Evolutionary conservation across 768 basidiomycete genomes (phyloP).

Genomic region (Amanita thiersii): DNA sequence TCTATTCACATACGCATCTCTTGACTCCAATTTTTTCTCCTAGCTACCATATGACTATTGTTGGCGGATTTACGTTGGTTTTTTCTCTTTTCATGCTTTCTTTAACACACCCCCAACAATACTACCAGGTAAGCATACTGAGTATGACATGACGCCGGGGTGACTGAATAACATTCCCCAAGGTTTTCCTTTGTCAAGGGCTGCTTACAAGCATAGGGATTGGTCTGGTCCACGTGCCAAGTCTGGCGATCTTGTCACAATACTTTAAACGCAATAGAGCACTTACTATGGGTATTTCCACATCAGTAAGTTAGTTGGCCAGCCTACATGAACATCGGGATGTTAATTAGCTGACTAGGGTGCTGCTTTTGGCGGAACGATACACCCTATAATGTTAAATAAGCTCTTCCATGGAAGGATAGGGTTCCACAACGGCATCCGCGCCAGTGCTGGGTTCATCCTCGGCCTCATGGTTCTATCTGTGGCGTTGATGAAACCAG

Average conservation of each 20-base stretch:
- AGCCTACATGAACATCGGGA: neutral
- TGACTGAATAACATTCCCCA: conserved; percentile 12
- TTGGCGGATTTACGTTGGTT: conserved; percentile 35
- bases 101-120: conserved; percentile 27
- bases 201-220: conserved; percentile 40
- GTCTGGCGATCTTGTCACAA: conserved; percentile 26
- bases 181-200: conserved; percentile 43
- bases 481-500: conserved; percentile 31
- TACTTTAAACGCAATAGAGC: conserved; percentile 27
- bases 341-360: conserved; percentile 19
- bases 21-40: neutral
- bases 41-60: conserved; percentile 36
- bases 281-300: conserved; percentile 25
- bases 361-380: conserved; percentile 49
- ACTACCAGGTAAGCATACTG: conserved; percentile 25
- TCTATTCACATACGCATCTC: neutral
- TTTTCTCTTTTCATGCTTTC: conserved; percentile 41
- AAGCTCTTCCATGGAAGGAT: conserved; percentile 34
- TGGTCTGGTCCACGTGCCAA: conserved; percentile 44
- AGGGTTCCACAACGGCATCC: conserved; percentile 48
- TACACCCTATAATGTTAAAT: conserved; percentile 62
- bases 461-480: conserved; percentile 28
- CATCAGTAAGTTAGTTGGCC: conserved; percentile 16
- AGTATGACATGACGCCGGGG: conserved; percentile 3
- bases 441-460: conserved; percentile 36